Conservation (phyloP, 345 rosid genomes). For the Trapa bicornis region DNA sequence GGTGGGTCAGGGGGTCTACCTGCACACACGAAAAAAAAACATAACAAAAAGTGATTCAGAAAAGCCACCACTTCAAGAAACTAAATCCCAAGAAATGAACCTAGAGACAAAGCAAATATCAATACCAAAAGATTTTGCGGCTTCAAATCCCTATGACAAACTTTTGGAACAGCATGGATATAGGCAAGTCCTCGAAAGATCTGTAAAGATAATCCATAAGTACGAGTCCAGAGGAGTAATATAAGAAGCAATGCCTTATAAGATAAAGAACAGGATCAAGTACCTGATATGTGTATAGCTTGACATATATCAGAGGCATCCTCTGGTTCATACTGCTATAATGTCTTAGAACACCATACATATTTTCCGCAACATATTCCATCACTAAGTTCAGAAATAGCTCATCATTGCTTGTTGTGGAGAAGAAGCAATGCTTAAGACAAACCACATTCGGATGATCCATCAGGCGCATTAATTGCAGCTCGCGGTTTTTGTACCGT, state of each 20-base stretch:
- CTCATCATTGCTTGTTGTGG: constrained; percentile 63
- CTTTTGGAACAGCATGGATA: constrained; percentile 25
- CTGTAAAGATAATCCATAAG: constrained; percentile 10
- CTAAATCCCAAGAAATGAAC: background rate
- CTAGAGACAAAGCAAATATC: background rate
- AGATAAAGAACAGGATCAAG: constrained; percentile 2
- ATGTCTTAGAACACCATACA: constrained; percentile 53
- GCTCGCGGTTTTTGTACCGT: constrained; percentile 67
- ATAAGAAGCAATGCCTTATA: constrained; percentile 1
- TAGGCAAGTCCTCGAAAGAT: constrained; percentile 29
- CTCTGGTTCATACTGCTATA: constrained; percentile 50
- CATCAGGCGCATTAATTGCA: constrained; percentile 68
- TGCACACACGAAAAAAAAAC: background rate
- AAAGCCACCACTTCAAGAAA: background rate
- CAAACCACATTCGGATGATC: constrained; percentile 77
- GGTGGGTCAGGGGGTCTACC: constrained; percentile 46
- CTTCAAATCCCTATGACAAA: constrained; percentile 34
- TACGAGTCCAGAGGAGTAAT: constrained; percentile 5
- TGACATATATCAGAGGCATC: constrained; percentile 75
- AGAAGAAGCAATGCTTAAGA: constrained; percentile 78
- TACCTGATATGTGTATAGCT: constrained; percentile 76
- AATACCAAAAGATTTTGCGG: constrained; percentile 32
- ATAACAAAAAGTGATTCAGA: background rate
- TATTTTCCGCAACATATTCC: constrained; percentile 73
- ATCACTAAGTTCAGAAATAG: constrained; percentile 69